These are phyloP conservation scores for Fraxinus floribunda DNA, from an alignment of 305 asterid species.

Conservation along the genomic window DNA sequence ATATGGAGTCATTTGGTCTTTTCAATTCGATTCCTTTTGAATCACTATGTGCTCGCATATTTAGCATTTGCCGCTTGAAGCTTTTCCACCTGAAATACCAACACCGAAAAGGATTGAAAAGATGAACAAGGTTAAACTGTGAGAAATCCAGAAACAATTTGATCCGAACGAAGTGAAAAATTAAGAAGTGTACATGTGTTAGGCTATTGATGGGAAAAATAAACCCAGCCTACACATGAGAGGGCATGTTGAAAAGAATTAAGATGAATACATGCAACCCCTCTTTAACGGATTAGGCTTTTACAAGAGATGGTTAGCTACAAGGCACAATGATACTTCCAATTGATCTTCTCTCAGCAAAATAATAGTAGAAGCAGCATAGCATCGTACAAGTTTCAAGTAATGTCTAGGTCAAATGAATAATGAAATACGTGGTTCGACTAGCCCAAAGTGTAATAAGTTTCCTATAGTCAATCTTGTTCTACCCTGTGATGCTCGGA, in stretches of 20 bases:
- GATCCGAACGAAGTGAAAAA: background rate
- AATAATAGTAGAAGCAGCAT: background rate
- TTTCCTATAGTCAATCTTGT: background rate
- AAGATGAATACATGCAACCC: background rate
- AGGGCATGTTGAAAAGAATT: background rate
- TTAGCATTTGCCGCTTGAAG: conserved; percentile 87
- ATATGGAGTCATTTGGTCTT: conserved; percentile 84
- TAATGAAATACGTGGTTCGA: background rate
- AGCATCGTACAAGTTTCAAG: background rate
- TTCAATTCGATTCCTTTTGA: conserved; percentile 84
- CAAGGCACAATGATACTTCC: background rate
- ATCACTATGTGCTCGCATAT: conserved; percentile 81
- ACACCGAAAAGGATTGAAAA: background rate
- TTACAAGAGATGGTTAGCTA: background rate
- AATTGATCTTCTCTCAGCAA: background rate
- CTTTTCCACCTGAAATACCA: conserved; percentile 73
- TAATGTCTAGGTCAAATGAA: background rate
- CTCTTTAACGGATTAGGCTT: too few relatives aligned
- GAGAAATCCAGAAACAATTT: background rate
- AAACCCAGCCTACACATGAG: background rate
- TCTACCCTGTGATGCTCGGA: background rate
- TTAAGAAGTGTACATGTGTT: background rate
- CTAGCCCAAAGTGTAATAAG: background rate
- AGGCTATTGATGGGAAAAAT: background rate
- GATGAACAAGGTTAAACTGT: background rate